These are phyloP conservation scores for Diutina scorzettiae DNA, from an alignment of 1,139 yeast species.

Conservation along the genomic window DNA sequence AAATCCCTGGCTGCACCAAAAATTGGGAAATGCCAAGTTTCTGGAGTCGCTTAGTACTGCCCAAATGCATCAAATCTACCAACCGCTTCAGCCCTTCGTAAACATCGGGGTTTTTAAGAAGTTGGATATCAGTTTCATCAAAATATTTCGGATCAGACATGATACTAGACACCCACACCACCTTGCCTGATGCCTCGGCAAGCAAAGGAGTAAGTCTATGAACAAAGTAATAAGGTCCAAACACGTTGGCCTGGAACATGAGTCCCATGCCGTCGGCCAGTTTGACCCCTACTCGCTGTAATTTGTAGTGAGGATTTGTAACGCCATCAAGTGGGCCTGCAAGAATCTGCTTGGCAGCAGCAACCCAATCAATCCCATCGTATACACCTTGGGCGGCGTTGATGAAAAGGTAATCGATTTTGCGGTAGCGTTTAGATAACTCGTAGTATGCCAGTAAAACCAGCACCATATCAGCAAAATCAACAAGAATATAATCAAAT, in stretches of 20 bases:
- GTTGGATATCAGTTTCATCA: constrained; percentile 63
- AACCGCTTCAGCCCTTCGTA: constrained; percentile 90
- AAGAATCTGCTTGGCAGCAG: constrained; percentile 56
- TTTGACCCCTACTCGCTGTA: constrained; percentile 64
- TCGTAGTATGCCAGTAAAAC: constrained; percentile 66
- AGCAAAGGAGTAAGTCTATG: constrained; percentile 48
- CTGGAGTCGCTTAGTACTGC: constrained; percentile 42
- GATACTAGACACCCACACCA: constrained; percentile 79
- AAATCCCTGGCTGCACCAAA: constrained; percentile 89
- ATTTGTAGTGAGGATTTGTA: constrained; percentile 74
- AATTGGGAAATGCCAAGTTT: constrained; percentile 52
- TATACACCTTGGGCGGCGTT: constrained; percentile 89
- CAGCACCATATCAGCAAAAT: constrained; percentile 86
- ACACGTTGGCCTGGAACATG: constrained; percentile 89
- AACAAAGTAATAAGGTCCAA: constrained; percentile 82
- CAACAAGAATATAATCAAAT: constrained; percentile 78
- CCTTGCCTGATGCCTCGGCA: constrained; percentile 38
- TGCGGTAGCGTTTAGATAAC: constrained; percentile 45
- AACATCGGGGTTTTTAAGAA: constrained; percentile 49
- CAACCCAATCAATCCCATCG: constrained; percentile 75
- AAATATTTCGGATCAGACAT: constrained; percentile 65
- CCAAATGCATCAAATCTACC: constrained; percentile 72
- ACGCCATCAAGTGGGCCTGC: constrained; percentile 65
- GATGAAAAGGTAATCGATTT: constrained; percentile 66
- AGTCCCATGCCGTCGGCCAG: constrained; percentile 69